A percentile compares a stretch with the other conserved stretches of the same genome.
Conservation (phyloP, 768 basidiomycete species). For the Kwoniella heveanensis region DNA sequence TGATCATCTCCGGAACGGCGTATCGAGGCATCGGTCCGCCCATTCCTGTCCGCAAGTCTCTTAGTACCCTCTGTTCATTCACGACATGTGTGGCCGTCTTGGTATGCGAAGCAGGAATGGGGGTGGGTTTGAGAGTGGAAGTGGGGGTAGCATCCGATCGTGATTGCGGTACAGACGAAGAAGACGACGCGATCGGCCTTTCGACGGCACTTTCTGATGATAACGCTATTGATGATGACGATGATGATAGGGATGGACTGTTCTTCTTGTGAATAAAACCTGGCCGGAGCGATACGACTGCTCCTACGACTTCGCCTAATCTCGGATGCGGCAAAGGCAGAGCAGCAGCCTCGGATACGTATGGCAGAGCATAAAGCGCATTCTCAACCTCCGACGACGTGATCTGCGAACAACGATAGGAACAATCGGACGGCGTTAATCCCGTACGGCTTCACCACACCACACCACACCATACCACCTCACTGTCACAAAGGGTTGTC, state of each 20-base stretch:
- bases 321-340: slow-evolving; percentile 36
- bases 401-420: too few relatives aligned
- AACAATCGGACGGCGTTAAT: too few relatives aligned
- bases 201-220: too few relatives aligned
- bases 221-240: background rate
- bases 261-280: background rate
- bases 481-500: background rate
- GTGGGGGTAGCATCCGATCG: too few relatives aligned
- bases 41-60: slow-evolving; percentile 14
- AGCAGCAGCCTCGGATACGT: slow-evolving; percentile 41
- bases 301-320: slow-evolving; percentile 47
- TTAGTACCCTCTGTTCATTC: slow-evolving; percentile 32
- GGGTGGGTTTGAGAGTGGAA: too few relatives aligned
- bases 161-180: too few relatives aligned
- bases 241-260: background rate
- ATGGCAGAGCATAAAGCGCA: slow-evolving; percentile 39
- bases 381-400: slow-evolving; percentile 46
- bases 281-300: slow-evolving; percentile 31
- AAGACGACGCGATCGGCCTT: too few relatives aligned
- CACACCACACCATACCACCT: too few relatives aligned
- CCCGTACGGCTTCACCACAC: too few relatives aligned
- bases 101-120: too few relatives aligned
- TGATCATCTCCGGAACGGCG: slow-evolving; percentile 33
- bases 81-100: too few relatives aligned
- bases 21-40: slow-evolving; percentile 25